These are phyloP conservation scores for Bretschneidera sinensis DNA, from an alignment of 345 rosid genomes.

Conservation along the genomic window DNA sequence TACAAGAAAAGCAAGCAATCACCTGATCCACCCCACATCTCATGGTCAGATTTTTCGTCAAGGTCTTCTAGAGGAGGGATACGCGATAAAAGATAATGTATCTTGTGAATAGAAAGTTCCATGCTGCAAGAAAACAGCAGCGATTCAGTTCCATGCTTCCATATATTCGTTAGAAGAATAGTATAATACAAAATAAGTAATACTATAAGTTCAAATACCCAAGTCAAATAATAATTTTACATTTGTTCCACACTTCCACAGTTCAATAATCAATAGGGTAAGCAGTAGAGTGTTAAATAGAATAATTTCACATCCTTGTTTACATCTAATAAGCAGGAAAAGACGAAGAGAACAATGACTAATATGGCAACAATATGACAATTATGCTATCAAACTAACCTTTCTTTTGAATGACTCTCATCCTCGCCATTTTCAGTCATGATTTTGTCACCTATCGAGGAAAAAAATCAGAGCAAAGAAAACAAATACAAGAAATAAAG, in stretches of 20 bases:
- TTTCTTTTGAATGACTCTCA: conserved; percentile 31
- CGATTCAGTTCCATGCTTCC: conserved; percentile 1
- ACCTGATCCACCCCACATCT: conserved; percentile 93
- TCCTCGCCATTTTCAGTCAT: conserved; percentile 6
- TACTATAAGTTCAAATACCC: too few species aligned
- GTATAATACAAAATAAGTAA: too few species aligned
- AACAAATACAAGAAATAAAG: neutral
- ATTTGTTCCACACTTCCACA: neutral
- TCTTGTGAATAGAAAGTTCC: conserved; percentile 41
- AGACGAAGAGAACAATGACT: neutral
- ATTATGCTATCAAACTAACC: conserved; percentile 37
- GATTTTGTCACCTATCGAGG: conserved; percentile 25
- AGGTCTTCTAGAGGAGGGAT: conserved; percentile 44
- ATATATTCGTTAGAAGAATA: too few species aligned
- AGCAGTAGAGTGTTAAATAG: neutral
- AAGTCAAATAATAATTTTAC: too few species aligned
- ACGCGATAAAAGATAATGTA: conserved; percentile 51
- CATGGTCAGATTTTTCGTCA: conserved; percentile 37
- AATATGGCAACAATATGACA: neutral
- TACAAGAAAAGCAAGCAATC: conserved; percentile 13
- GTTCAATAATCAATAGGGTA: neutral
- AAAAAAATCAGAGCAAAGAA: conserved; percentile 11
- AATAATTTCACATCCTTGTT: neutral
- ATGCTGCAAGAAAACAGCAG: conserved; percentile 35
- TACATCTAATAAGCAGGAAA: neutral